Conservation (phyloP, 2,329 filamentous ascomycete species). For the Cercospora nicotianae region DNA sequence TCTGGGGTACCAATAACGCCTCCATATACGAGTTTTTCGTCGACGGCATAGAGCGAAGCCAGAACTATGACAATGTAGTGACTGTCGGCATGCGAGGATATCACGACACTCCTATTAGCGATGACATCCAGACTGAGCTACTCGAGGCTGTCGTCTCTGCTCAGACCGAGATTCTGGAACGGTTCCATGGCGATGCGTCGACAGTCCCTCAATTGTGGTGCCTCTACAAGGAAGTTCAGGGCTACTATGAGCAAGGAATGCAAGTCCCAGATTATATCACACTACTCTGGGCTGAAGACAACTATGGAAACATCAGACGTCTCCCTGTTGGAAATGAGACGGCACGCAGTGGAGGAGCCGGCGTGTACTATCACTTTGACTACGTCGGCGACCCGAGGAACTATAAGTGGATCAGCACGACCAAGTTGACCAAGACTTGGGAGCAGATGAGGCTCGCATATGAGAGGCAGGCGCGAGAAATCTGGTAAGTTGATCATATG, state of each 20-base stretch:
- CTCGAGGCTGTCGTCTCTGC: conserved; percentile 61
- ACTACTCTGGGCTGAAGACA: conserved; percentile 69
- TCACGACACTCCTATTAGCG: conserved; percentile 53
- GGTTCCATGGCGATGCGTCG: conserved; percentile 55
- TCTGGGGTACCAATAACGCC: conserved; percentile 67
- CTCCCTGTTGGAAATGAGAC: conserved; percentile 62
- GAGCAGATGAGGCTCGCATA: conserved; percentile 66
- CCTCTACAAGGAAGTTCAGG: conserved; percentile 69
- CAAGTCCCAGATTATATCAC: conserved; percentile 65
- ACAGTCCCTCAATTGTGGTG: conserved; percentile 68
- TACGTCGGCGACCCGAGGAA: conserved; percentile 61
- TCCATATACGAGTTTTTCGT: conserved; percentile 68
- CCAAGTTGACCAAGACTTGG: conserved; percentile 64
- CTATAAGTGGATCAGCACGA: conserved; percentile 62
- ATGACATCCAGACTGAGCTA: conserved; percentile 56
- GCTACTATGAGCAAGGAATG: conserved; percentile 66
- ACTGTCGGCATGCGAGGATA: conserved; percentile 69
- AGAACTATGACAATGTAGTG: conserved; percentile 65
- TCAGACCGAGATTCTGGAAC: conserved; percentile 59
- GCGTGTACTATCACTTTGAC: conserved; percentile 66
- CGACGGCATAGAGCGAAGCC: conserved; percentile 65
- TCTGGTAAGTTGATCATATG: conserved; percentile 42
- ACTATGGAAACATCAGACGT: conserved; percentile 60
- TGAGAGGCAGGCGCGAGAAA: conserved; percentile 57
- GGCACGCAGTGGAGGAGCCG: conserved; percentile 60